These are phyloP conservation scores for Clonostachys byssicola DNA, from an alignment of 2,329 filamentous ascomycete species.

Conservation along the genomic window DNA sequence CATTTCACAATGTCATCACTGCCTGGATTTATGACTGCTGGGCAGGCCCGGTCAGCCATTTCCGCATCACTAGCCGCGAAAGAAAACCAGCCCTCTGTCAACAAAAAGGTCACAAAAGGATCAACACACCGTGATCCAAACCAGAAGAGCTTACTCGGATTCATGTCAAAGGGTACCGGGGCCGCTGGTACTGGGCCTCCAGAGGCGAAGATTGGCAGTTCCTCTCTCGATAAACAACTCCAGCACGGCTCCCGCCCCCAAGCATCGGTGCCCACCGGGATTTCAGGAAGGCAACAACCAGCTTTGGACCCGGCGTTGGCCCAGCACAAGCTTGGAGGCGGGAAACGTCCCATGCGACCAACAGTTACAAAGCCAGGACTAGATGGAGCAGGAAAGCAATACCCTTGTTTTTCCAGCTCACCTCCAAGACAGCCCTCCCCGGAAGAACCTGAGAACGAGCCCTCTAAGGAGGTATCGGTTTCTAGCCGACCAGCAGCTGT, in stretches of 20 bases:
- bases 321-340: slow-evolving; percentile 35
- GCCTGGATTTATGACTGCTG: slow-evolving; percentile 59
- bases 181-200: slow-evolving; percentile 6
- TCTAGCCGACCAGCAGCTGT: slow-evolving; percentile 26
- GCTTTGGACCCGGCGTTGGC: slow-evolving; percentile 16
- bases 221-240: slow-evolving; percentile 9
- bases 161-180: slow-evolving; percentile 18
- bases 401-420: slow-evolving; percentile 57
- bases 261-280: slow-evolving; percentile 7
- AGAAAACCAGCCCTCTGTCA: slow-evolving; percentile 8
- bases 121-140: slow-evolving; percentile 25
- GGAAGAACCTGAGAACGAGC: slow-evolving; percentile 9
- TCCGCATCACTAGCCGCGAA: slow-evolving; percentile 5
- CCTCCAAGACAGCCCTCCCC: slow-evolving; percentile 28
- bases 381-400: slow-evolving; percentile 32
- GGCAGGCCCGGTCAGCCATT: slow-evolving; percentile 43
- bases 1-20: slow-evolving; percentile 54
- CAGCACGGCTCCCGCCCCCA: slow-evolving; percentile 6
- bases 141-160: slow-evolving; percentile 37
- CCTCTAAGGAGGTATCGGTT: slow-evolving; percentile 15
- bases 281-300: too few species aligned
- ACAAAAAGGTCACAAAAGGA: slow-evolving; percentile 12
- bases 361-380: slow-evolving; percentile 7
- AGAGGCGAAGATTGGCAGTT: slow-evolving; percentile 6
- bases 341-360: slow-evolving; percentile 27